phyloP scores from a whole-genome alignment of 371 early-diverging fungal species.

The Lichtheimia ramosa region DNA sequence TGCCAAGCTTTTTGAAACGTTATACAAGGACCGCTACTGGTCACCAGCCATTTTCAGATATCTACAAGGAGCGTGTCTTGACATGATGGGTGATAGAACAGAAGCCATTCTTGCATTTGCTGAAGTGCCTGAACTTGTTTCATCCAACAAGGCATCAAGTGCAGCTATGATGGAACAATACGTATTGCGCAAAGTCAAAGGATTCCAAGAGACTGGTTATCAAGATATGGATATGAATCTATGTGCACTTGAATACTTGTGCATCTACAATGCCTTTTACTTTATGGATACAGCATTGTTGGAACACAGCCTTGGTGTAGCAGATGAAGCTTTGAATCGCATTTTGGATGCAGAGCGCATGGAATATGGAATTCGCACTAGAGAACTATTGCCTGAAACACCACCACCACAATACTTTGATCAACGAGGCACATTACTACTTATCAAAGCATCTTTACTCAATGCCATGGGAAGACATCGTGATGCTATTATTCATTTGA shows the following conservation, averaged over 20 bases:
- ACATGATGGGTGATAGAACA: slow-evolving; percentile 47
- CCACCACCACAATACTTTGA: slow-evolving; percentile 47
- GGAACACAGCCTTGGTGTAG: slow-evolving; percentile 33
- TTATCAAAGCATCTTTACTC: slow-evolving; percentile 40
- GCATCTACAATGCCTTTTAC: slow-evolving; percentile 58
- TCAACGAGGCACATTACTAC: slow-evolving; percentile 42
- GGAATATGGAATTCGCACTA: slow-evolving; percentile 44
- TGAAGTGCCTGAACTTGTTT: slow-evolving; percentile 31
- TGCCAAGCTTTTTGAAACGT: slow-evolving; percentile 46
- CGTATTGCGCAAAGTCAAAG: slow-evolving; percentile 52
- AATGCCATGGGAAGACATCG: slow-evolving; percentile 40
- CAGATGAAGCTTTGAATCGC: slow-evolving; percentile 37
- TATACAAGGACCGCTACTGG: slow-evolving; percentile 61
- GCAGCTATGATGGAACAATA: slow-evolving; percentile 57
- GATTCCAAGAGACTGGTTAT: slow-evolving; percentile 54
- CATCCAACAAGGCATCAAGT: slow-evolving; percentile 44
- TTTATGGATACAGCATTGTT: slow-evolving; percentile 51
- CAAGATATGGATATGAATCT: slow-evolving; percentile 54
- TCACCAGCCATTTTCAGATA: slow-evolving; percentile 63
- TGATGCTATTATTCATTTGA: slow-evolving; percentile 47
- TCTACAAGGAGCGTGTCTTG: slow-evolving; percentile 56
- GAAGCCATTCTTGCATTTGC: slow-evolving; percentile 55
- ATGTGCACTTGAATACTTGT: slow-evolving; percentile 59
- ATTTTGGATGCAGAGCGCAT: slow-evolving; percentile 45
- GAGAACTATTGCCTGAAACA: slow-evolving; percentile 43